A percentile compares a stretch with the other conserved stretches of the same genome.
phyloP scores from a whole-genome alignment of 495 filamentous ascomycete genomes.

The Xylaria scruposa region DNA sequence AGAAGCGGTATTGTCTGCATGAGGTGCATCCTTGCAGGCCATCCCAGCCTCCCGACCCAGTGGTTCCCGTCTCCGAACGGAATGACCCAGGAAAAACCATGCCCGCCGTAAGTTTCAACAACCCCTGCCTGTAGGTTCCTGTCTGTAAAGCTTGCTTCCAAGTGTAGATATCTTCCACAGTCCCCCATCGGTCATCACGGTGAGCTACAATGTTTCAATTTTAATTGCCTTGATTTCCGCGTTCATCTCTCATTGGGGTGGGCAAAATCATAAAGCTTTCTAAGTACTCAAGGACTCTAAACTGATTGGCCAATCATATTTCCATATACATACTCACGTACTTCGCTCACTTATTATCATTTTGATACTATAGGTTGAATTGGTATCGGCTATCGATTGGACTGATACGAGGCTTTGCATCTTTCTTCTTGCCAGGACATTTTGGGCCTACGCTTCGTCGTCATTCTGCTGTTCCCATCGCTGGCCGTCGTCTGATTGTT shows the following conservation, averaged over 20 bases:
- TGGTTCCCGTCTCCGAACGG: constrained; percentile 26
- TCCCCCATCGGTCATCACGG: neutral
- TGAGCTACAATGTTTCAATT: neutral
- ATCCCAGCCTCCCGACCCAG: constrained; percentile 28
- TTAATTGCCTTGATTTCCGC: neutral
- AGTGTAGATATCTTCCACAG: neutral
- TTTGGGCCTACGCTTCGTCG: neutral
- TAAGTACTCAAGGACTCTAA: neutral
- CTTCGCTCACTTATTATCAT: neutral
- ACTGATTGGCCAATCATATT: neutral
- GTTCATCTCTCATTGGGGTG: neutral
- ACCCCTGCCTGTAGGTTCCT: constrained; percentile 21
- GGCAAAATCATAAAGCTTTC: neutral
- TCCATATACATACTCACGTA: neutral
- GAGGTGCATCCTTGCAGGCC: constrained; percentile 27
- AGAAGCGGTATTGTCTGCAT: constrained; percentile 27
- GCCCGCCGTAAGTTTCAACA: neutral
- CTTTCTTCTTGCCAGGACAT: neutral
- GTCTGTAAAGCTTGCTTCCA: neutral
- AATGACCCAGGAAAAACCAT: constrained; percentile 16
- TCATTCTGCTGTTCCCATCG: neutral
- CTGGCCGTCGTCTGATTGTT: neutral
- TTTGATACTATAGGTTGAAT: neutral
- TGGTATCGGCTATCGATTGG: neutral
- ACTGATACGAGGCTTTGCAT: neutral